Evolutionary conservation across 306 rosid genomes (phyloP), one percentile per base, ranked within the genome.

Genomic region (Corylus heterophylla): DNA sequence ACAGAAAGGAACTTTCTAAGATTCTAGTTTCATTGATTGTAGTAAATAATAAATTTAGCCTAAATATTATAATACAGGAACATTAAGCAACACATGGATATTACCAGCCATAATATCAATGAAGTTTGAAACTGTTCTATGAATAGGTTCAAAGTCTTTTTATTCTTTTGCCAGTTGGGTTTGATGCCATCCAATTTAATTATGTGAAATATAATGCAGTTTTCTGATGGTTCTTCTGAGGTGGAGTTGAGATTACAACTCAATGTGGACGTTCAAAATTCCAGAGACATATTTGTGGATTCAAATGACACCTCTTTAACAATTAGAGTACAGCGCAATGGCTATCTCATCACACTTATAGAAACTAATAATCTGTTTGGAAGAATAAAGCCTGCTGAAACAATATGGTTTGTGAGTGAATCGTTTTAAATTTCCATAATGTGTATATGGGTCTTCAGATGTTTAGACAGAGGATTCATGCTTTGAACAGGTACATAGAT

Each of bases 311-410:
- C 88, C 44, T 89, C 97, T 69, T 90, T 95, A 66, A 80, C 80
- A 45, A 74, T 95, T 74, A 88, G 75, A 83, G 91, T 86, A n/a
- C 87, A 69, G 82, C 69, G 82, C 37, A 80, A 83, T 62, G 98
- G 94, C 63, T 89, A 92, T 64, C 81, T 79, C 11, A 31, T 84
- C 77, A 92, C 97, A n/a, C 87, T 93, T 49, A 79, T 93, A 70
- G 92, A 93, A 79, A 90, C 96, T 25, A 79, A 85, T 86, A 81
- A 83, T 22, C 91, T 93, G 71, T 95, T 93, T 82, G 97, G 86
- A 73, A 88, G 78, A 85, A 89, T 95, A 83, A 90, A 91, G 88
- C 90, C 99, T 75, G 78, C 92, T 27, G 97, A 95, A 87, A 95
- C 99, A 80, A 95, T 93, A 88, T 93, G 99, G 98, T 90, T 77